A percentile compares a stretch with the other conserved stretches of the same genome.
phyloP scores from a whole-genome alignment of 2,329 filamentous ascomycete species.

The Penicillium psychrosexuale region DNA sequence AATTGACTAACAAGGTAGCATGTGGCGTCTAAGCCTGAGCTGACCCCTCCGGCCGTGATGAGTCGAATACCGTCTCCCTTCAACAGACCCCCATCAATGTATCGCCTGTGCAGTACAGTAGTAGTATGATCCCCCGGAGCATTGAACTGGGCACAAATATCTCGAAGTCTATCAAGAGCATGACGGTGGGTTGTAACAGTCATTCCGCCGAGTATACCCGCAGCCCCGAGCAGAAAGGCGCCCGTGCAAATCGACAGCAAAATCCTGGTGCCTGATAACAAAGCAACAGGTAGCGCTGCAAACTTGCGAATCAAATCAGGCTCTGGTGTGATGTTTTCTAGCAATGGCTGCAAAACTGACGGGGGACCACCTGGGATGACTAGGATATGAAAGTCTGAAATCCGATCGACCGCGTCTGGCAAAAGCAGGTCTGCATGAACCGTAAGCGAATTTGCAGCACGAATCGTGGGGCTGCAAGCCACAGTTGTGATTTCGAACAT shows the following conservation, averaged over 20 bases:
- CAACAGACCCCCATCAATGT: constrained; percentile 19
- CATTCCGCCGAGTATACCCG: constrained; percentile 35
- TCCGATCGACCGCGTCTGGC: constrained; percentile 22
- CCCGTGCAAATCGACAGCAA: constrained; percentile 44
- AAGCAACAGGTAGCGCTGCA: constrained; percentile 18
- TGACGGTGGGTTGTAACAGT: constrained; percentile 42
- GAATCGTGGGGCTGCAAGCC: constrained; percentile 25
- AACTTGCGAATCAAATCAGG: constrained; percentile 25
- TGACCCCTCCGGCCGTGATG: constrained; percentile 75
- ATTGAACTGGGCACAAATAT: constrained; percentile 19
- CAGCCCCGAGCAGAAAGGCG: constrained; percentile 36
- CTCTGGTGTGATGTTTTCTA: constrained; percentile 19
- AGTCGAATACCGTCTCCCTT: constrained; percentile 59
- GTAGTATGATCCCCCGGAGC: background rate
- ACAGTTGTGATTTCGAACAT: constrained; percentile 38
- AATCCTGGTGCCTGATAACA: constrained; percentile 24
- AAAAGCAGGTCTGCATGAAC: constrained; percentile 33
- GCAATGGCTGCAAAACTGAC: constrained; percentile 25
- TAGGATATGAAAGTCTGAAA: constrained; percentile 39
- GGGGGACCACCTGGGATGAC: constrained; percentile 38
- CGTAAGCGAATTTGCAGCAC: constrained; percentile 25
- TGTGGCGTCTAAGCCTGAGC: constrained; percentile 76
- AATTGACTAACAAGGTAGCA: constrained; percentile 82
- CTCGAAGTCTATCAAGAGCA: constrained; percentile 20
- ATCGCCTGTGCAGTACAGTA: constrained; percentile 20